A percentile compares a stretch with the other conserved stretches of the same genome.
These are phyloP conservation scores for Volvox reticuliferus DNA, from an alignment of 139 green algal genomes.

Conservation along the genomic window DNA sequence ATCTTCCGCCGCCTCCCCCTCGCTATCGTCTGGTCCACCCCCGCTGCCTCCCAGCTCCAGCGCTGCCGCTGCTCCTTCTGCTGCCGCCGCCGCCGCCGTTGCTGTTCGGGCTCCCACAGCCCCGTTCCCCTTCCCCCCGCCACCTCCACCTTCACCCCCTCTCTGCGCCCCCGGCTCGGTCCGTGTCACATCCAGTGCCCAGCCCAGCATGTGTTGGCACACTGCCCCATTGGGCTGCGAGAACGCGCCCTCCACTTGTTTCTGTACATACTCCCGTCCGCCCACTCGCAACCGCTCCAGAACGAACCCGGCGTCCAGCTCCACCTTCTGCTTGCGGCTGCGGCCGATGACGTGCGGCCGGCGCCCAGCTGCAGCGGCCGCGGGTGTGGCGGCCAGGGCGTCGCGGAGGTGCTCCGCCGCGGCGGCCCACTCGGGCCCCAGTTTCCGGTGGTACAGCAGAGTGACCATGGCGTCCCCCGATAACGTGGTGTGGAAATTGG, in stretches of 20 bases:
- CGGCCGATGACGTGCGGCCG: conserved; percentile 66
- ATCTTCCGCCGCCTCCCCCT: not conserved
- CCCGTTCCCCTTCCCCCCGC: not conserved
- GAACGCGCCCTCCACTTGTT: conserved; percentile 90
- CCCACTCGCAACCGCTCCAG: conserved; percentile 66
- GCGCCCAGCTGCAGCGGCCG: conserved; percentile 8
- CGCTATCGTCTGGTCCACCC: not conserved
- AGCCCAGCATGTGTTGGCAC: conserved; percentile 90
- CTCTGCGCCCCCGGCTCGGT: conserved; percentile 2
- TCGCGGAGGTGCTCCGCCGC: conserved; percentile 13
- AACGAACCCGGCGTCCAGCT: conserved; percentile 80
- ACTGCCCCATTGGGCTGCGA: conserved; percentile 92
- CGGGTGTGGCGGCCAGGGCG: conserved; percentile 32
- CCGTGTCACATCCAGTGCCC: conserved; percentile 78
- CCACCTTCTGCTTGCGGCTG: conserved; percentile 84
- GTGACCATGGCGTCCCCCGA: conserved; percentile 87
- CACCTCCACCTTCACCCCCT: not conserved
- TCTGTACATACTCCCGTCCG: conserved; percentile 24
- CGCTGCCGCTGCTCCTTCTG: not conserved
- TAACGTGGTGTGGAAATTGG: conserved; percentile 93
- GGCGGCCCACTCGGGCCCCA: conserved; percentile 64
- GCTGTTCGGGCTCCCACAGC: not conserved
- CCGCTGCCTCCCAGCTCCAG: not conserved
- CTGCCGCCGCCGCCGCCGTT: not conserved
- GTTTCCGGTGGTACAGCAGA: conserved; percentile 89